phyloP scores from a whole-genome alignment of 2,329 filamentous ascomycete species.

The Salinomyces thailandicus region DNA sequence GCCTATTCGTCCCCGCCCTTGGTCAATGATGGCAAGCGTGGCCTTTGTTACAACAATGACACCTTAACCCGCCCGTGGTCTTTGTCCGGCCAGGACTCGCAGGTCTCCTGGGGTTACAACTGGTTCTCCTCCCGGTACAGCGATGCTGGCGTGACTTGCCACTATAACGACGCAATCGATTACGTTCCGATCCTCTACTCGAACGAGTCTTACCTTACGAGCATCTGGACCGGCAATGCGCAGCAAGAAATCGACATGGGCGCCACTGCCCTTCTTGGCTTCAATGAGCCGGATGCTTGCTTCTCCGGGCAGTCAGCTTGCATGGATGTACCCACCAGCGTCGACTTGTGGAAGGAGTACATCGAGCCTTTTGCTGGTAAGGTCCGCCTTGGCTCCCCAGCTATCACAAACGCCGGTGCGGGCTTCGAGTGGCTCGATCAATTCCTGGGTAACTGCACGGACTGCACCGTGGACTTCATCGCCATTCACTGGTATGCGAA shows the following conservation, averaged over 20 bases:
- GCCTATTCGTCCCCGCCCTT: background rate
- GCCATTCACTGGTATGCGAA: constrained; percentile 50
- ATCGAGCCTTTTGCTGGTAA: constrained; percentile 44
- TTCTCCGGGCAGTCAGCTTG: constrained; percentile 40
- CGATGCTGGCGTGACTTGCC: constrained; percentile 2
- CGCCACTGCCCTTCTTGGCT: constrained; percentile 47
- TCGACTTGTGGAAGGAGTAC: constrained; percentile 39
- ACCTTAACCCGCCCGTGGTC: constrained; percentile 41
- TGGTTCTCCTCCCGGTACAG: constrained; percentile 13
- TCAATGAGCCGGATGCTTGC: constrained; percentile 57
- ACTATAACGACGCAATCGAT: constrained; percentile 16
- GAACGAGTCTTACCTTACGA: constrained; percentile 11
- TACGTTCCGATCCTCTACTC: constrained; percentile 20
- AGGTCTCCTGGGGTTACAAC: constrained; percentile 21
- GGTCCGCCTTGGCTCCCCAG: constrained; percentile 44
- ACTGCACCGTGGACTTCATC: constrained; percentile 49
- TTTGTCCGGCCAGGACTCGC: constrained; percentile 14
- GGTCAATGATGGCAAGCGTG: constrained; percentile 44
- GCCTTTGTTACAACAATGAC: constrained; percentile 53
- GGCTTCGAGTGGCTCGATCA: constrained; percentile 45
- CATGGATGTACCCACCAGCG: constrained; percentile 41
- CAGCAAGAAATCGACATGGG: constrained; percentile 15
- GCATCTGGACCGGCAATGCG: constrained; percentile 14
- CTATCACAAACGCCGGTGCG: constrained; percentile 48
- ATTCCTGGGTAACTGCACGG: constrained; percentile 43